Conservation (phyloP, 1,139 yeast genomes). For the Blastobotrys persicus region DNA sequence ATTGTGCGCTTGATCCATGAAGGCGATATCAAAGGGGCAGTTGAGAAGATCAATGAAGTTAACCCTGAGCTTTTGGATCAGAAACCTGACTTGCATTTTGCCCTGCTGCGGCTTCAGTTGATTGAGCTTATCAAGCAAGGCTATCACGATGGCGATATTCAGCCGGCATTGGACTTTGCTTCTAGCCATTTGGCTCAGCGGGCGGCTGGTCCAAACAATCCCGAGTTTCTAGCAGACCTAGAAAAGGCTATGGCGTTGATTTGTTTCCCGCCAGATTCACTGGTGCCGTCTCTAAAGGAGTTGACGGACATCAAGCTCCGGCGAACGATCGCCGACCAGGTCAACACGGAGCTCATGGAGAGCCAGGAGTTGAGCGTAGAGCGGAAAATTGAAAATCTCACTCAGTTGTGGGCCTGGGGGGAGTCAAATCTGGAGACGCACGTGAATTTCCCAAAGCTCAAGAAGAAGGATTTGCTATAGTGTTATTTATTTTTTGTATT, state of each 20-base stretch:
- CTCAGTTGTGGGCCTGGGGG: slow-evolving; percentile 39
- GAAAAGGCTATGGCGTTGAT: slow-evolving; percentile 43
- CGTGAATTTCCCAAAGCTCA: slow-evolving; percentile 28
- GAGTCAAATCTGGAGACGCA: slow-evolving; percentile 30
- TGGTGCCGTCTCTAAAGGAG: slow-evolving; percentile 34
- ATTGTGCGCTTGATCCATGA: slow-evolving; percentile 36
- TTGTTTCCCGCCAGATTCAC: slow-evolving; percentile 38
- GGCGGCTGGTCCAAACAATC: slow-evolving; percentile 32
- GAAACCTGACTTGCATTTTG: slow-evolving; percentile 37
- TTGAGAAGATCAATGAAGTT: slow-evolving; percentile 40
- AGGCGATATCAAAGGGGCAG: slow-evolving; percentile 39
- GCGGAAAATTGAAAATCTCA: slow-evolving; percentile 36
- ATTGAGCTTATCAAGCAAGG: slow-evolving; percentile 41
- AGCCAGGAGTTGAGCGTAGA: slow-evolving; percentile 36
- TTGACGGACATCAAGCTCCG: slow-evolving; percentile 38
- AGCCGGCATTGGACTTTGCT: slow-evolving; percentile 41
- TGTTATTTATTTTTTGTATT: too few relatives aligned
- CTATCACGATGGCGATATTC: slow-evolving; percentile 28
- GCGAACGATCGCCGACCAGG: slow-evolving; percentile 38
- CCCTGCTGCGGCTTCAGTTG: slow-evolving; percentile 39
- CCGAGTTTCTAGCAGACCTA: slow-evolving; percentile 35
- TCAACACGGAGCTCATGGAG: slow-evolving; percentile 38
- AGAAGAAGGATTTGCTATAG: slow-evolving; percentile 25
- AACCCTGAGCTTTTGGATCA: slow-evolving; percentile 41
- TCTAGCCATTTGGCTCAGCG: slow-evolving; percentile 38